A percentile compares a stretch with the other conserved stretches of the same genome.
Evolutionary conservation across 192 early-diverging fungal genomes (phyloP).

Genomic region (Podila minutissima): DNA sequence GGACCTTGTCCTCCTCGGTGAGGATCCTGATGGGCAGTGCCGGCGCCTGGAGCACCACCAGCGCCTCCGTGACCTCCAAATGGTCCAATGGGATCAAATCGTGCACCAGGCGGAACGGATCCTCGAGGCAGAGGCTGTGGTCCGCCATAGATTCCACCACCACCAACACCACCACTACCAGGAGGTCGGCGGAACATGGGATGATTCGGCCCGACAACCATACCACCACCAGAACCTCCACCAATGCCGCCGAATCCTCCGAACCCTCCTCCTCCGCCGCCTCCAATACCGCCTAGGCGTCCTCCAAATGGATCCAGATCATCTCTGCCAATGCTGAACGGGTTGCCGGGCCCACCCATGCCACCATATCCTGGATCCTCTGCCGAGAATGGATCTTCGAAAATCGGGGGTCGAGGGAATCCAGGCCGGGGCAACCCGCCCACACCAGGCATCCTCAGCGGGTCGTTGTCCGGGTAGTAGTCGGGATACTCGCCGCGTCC

Average conservation of each 20-base stretch:
- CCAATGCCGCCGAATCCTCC: conserved; percentile 47
- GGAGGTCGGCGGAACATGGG: conserved; percentile 79
- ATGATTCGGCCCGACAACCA: conserved; percentile 89
- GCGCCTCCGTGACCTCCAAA: conserved; percentile 64
- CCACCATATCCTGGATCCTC: conserved; percentile 46
- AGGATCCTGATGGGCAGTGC: conserved; percentile 32
- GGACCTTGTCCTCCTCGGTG: conserved; percentile 27
- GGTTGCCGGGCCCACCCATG: conserved; percentile 43
- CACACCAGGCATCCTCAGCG: conserved; percentile 41
- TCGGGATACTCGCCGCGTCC: conserved; percentile 13
- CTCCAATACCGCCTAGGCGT: conserved; percentile 21
- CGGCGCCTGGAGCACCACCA: conserved; percentile 39
- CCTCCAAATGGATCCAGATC: conserved; percentile 77
- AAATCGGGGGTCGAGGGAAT: conserved; percentile 55
- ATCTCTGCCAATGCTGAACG: conserved; percentile 71
- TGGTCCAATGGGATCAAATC: conserved; percentile 93
- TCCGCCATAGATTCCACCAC: conserved; percentile 63
- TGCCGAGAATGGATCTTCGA: conserved; percentile 57
- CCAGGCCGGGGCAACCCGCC: conserved; percentile 36
- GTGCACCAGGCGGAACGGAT: conserved; percentile 84
- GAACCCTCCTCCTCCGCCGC: conserved; percentile 45
- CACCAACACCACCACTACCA: conserved; percentile 30
- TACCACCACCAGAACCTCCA: conserved; percentile 72
- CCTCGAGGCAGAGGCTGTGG: conserved; percentile 73
- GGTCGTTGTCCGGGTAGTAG: conserved; percentile 41